Percentiles rank a stretch among this genome's conserved stretches.
phyloP scores from a whole-genome alignment of 2,329 filamentous ascomycete species.

The Diaporthe aspalathi region DNA sequence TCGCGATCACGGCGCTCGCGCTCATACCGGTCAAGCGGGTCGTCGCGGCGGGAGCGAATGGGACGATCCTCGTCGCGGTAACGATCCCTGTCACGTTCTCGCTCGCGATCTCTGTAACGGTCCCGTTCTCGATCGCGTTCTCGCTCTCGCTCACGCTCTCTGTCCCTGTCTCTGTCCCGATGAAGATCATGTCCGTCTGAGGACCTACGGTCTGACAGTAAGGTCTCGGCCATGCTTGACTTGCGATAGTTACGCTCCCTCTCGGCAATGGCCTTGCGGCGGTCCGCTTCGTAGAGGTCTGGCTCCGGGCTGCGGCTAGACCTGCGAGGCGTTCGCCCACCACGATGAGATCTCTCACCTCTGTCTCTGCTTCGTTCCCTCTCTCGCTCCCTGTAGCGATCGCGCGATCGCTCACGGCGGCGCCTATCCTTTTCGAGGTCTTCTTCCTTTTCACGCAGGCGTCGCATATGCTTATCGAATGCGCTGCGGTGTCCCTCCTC shows the following conservation, averaged over 20 bases:
- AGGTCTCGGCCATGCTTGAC: constrained; percentile 74
- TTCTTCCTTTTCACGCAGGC: constrained; percentile 91
- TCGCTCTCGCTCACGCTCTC: constrained; percentile 52
- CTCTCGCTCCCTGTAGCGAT: constrained; percentile 66
- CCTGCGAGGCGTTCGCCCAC: constrained; percentile 62
- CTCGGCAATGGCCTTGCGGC: constrained; percentile 91
- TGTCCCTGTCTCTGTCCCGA: constrained; percentile 52
- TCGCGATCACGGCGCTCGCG: constrained; percentile 89
- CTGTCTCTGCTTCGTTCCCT: constrained; percentile 52
- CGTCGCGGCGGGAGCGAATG: constrained; percentile 68
- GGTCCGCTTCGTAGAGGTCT: constrained; percentile 95
- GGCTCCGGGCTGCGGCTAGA: constrained; percentile 89
- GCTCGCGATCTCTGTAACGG: constrained; percentile 51
- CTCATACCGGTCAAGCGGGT: constrained; percentile 77
- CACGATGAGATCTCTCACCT: constrained; percentile 73
- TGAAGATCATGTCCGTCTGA: constrained; percentile 60
- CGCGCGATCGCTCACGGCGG: constrained; percentile 62
- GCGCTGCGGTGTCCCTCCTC: constrained; percentile 86
- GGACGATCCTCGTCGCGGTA: constrained; percentile 63
- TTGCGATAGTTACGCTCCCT: constrained; percentile 94
- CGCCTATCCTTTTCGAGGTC: constrained; percentile 74
- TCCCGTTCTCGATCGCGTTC: constrained; percentile 51
- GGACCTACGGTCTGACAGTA: constrained; percentile 65
- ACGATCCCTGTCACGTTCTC: constrained; percentile 52
- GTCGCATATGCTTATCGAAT: constrained; percentile 92